phyloP scores from a whole-genome alignment of 2,329 filamentous ascomycete species.

The Pseudocercospora macadamiae region DNA sequence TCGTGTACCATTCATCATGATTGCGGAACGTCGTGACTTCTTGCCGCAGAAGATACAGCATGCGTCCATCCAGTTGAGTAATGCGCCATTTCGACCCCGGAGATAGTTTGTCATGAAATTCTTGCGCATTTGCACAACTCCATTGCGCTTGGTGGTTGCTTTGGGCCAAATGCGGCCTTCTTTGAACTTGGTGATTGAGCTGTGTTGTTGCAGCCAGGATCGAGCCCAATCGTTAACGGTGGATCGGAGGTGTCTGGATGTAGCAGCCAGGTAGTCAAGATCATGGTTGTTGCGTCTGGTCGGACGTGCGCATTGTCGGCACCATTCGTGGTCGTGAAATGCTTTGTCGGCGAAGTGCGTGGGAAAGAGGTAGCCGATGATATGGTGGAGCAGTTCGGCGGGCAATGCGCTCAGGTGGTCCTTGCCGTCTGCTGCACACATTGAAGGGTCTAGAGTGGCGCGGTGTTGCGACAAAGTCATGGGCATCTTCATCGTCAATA shows the following conservation, averaged over 20 bases:
- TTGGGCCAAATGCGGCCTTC: conserved; percentile 10
- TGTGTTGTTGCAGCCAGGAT: conserved; percentile 31
- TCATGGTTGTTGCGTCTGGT: conserved; percentile 9
- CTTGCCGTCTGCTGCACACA: neutral
- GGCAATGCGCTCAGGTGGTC: conserved; percentile 33
- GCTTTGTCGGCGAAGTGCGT: conserved; percentile 30
- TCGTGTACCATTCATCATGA: conserved; percentile 34
- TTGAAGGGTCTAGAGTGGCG: neutral
- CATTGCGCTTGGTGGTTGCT: conserved; percentile 2
- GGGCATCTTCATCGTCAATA: neutral
- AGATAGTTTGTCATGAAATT: conserved; percentile 16
- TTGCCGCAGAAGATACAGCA: conserved; percentile 40
- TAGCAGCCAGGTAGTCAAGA: conserved; percentile 31
- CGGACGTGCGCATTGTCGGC: neutral
- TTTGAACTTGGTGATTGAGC: conserved; percentile 28
- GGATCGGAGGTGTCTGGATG: conserved; percentile 27
- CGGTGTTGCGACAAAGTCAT: neutral
- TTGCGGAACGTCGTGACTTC: conserved; percentile 27
- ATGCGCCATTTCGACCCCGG: conserved; percentile 14
- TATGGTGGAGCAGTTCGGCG: conserved; percentile 33
- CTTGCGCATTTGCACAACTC: conserved; percentile 1
- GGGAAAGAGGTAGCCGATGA: conserved; percentile 34
- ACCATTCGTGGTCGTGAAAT: conserved; percentile 4
- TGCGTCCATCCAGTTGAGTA: conserved; percentile 30
- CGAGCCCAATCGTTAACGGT: conserved; percentile 35